phyloP scores from a whole-genome alignment of 2,329 filamentous ascomycete genomes.

The Cytospora leucostoma region DNA sequence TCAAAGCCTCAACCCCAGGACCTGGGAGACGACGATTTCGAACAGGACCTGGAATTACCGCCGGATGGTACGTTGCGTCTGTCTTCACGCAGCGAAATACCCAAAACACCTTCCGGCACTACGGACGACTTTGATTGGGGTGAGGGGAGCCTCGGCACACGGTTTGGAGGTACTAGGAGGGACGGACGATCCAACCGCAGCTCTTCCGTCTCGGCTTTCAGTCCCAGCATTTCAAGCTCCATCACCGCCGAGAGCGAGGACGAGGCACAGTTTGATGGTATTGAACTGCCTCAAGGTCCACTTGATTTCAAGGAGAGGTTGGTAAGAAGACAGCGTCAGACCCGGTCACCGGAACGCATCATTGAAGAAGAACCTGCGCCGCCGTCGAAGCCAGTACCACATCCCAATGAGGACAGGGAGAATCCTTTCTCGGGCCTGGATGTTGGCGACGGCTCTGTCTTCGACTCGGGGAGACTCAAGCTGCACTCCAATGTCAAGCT shows the following conservation, averaged over 20 bases:
- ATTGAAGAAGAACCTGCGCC: constrained; percentile 38
- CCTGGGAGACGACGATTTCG: constrained; percentile 64
- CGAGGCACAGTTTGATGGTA: constrained; percentile 79
- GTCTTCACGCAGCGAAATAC: constrained; percentile 61
- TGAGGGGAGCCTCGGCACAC: constrained; percentile 87
- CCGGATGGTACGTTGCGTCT: constrained; percentile 66
- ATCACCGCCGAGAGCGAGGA: constrained; percentile 91
- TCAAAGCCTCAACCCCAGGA: constrained; percentile 11
- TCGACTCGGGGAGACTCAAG: constrained; percentile 77
- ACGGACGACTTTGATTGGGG: constrained; percentile 89
- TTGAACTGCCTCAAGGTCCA: constrained; percentile 80
- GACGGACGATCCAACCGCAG: constrained; percentile 79
- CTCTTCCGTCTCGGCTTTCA: constrained; percentile 85
- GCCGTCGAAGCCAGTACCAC: constrained; percentile 31
- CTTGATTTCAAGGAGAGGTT: constrained; percentile 81
- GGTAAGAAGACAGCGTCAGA: constrained; percentile 64
- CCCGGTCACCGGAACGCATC: constrained; percentile 55
- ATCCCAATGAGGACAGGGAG: constrained; percentile 54
- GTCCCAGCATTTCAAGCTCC: constrained; percentile 89
- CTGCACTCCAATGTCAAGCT: constrained; percentile 91
- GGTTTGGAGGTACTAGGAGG: constrained; percentile 82
- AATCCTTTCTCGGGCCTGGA: constrained; percentile 88
- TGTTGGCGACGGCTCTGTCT: constrained; percentile 78
- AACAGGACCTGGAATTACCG: constrained; percentile 72
- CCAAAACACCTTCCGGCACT: constrained; percentile 58